Percentiles rank a stretch among this genome's conserved stretches.
These are phyloP conservation scores for Ogataea ganodermae DNA, from an alignment of 805 yeast genomes.

Conservation along the genomic window DNA sequence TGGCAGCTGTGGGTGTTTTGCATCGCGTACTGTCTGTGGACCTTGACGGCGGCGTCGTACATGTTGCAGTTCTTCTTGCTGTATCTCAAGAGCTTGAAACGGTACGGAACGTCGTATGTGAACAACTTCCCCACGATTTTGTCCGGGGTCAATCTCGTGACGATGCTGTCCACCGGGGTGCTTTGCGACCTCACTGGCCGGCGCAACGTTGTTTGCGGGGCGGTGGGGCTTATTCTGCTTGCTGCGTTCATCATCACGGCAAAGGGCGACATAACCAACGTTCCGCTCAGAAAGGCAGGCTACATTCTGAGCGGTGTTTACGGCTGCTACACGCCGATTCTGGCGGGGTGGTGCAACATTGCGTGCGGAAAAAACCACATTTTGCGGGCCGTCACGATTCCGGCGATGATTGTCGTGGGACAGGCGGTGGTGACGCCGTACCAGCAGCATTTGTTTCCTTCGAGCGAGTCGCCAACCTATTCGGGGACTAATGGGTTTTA, in stretches of 20 bases:
- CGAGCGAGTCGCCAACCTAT: slow-evolving; percentile 35
- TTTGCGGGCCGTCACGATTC: slow-evolving; percentile 30
- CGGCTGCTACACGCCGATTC: slow-evolving; percentile 58
- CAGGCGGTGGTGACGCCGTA: slow-evolving; percentile 31
- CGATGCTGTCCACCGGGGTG: slow-evolving; percentile 42
- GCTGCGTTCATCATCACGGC: slow-evolving; percentile 33
- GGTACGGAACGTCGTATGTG: slow-evolving; percentile 45
- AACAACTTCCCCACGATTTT: slow-evolving; percentile 59
- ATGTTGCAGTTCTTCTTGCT: slow-evolving; percentile 30
- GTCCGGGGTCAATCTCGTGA: slow-evolving; percentile 50
- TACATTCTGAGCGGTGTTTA: slow-evolving; percentile 27
- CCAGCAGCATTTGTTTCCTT: slow-evolving; percentile 35
- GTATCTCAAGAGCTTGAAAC: slow-evolving; percentile 47
- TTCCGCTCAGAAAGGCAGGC: slow-evolving; percentile 28
- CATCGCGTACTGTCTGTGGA: slow-evolving; percentile 30
- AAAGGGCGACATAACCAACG: slow-evolving; percentile 11
- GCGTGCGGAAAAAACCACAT: slow-evolving; percentile 41
- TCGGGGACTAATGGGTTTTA: slow-evolving; percentile 30
- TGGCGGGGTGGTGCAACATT: slow-evolving; percentile 65
- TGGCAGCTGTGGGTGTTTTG: slow-evolving; percentile 46
- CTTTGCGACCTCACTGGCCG: slow-evolving; percentile 28
- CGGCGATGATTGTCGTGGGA: slow-evolving; percentile 31
- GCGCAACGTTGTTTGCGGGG: slow-evolving; percentile 38
- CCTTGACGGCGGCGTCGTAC: slow-evolving; percentile 29
- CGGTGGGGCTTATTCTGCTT: slow-evolving; percentile 48